These are phyloP conservation scores for Trypanosoma boissoni DNA, from an alignment of 208 protist species.

Conservation along the genomic window DNA sequence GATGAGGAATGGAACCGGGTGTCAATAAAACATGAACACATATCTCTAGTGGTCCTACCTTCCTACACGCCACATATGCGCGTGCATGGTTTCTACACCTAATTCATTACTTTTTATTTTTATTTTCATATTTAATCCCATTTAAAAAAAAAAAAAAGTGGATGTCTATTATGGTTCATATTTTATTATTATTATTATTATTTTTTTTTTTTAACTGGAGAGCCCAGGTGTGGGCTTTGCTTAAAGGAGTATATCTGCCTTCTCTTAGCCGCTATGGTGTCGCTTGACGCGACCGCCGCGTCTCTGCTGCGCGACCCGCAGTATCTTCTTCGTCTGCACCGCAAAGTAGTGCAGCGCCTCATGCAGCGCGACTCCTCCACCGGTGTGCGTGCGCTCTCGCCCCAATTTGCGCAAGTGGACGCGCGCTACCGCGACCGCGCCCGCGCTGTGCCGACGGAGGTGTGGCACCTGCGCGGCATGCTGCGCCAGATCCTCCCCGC, in stretches of 20 bases:
- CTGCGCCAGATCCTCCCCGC: constrained; percentile 50
- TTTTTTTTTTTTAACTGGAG: constrained; percentile 1
- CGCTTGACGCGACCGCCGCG: constrained; percentile 26
- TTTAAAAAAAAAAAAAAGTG: neutral
- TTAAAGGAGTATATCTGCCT: neutral
- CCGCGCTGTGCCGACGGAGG: constrained; percentile 13
- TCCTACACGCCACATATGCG: too few relatives aligned
- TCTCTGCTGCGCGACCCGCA: constrained; percentile 36
- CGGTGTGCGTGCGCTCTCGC: constrained; percentile 10
- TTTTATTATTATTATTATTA: neutral
- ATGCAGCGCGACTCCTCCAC: constrained; percentile 20
- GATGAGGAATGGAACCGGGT: too few relatives aligned
- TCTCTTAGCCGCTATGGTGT: constrained; percentile 1
- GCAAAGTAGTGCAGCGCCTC: constrained; percentile 37
- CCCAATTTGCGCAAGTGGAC: constrained; percentile 28
- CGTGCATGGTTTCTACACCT: too few relatives aligned
- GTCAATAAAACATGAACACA: too few relatives aligned
- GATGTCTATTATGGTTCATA: neutral
- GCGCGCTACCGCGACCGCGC: constrained; percentile 20
- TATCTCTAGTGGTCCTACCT: too few relatives aligned
- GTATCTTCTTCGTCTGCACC: constrained; percentile 50
- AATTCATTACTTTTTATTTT: too few relatives aligned
- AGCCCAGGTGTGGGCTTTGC: too few relatives aligned
- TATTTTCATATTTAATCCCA: too few relatives aligned
- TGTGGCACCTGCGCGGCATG: constrained; percentile 16